Conservation (phyloP, 2,329 filamentous ascomycete species). For the Monosporascus sp. region DNA sequence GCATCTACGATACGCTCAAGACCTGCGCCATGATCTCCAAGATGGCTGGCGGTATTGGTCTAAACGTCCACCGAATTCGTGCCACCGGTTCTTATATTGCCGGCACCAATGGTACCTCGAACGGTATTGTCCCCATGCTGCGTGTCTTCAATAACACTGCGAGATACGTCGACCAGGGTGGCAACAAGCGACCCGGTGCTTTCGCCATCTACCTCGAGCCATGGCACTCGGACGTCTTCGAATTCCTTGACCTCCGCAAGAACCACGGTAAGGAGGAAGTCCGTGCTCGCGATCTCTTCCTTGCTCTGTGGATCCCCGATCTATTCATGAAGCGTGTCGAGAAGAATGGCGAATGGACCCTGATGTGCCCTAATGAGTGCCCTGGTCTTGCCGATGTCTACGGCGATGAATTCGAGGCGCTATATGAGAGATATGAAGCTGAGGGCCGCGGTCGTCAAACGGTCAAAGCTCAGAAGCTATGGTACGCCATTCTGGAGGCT, state of each 20-base stretch:
- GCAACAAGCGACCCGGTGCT: constrained; percentile 97
- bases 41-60: constrained; percentile 94
- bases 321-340: constrained; percentile 99
- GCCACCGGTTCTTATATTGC: constrained; percentile 97
- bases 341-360: constrained; percentile 91
- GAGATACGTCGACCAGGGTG: constrained; percentile 96
- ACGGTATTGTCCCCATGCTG: constrained; percentile 95
- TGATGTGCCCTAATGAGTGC: constrained; percentile 97
- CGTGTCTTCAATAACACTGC: constrained; percentile 99
- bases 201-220: constrained; percentile 99
- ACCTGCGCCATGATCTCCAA: constrained; percentile 99
- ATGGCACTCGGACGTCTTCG: constrained; percentile 96
- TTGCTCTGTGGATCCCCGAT: constrained; percentile 96
- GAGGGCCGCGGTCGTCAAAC: constrained; percentile 85
- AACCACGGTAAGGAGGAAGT: constrained; percentile 99
- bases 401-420: constrained; percentile 91
- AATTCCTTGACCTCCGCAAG: constrained; percentile 96
- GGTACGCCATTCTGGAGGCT: constrained; percentile 96
- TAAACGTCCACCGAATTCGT: constrained; percentile 95
- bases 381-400: constrained; percentile 94
- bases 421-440: constrained; percentile 89
- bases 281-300: constrained; percentile 94
- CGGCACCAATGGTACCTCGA: constrained; percentile 96
- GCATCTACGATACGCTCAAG: constrained; percentile 98
- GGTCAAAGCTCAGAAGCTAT: constrained; percentile 96